Conservation (phyloP, 768 basidiomycete species). For the Boletus fagicola region DNA sequence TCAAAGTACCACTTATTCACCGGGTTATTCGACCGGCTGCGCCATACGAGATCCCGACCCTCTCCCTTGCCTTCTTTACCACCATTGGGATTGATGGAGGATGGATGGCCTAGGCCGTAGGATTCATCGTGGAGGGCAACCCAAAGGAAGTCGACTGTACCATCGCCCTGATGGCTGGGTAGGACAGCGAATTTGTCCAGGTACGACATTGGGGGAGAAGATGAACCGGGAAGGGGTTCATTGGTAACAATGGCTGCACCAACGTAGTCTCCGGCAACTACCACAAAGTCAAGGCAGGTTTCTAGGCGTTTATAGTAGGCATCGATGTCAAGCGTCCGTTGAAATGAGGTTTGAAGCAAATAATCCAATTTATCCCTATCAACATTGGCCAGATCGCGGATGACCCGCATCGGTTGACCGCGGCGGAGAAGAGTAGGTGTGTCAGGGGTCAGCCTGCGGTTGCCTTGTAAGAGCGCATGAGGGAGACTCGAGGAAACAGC, state of each 20-base stretch:
- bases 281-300: constrained; percentile 79
- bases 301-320: constrained; percentile 81
- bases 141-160: constrained; percentile 99
- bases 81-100: constrained; percentile 93
- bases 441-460: constrained; percentile 79
- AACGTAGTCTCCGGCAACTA: constrained; percentile 92
- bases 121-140: constrained; percentile 98
- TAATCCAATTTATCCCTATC: constrained; percentile 71
- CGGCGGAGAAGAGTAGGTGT: constrained; percentile 92
- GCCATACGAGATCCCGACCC: constrained; percentile 96
- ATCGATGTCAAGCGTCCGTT: constrained; percentile 62
- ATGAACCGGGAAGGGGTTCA: constrained; percentile 39
- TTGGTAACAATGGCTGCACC: constrained; percentile 93
- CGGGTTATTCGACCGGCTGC: constrained; percentile 88
- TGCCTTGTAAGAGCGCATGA: constrained; percentile 86
- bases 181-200: constrained; percentile 98
- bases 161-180: constrained; percentile 94
- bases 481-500: constrained; percentile 94
- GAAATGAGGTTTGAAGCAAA: constrained; percentile 89
- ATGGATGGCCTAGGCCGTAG: constrained; percentile 91
- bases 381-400: constrained; percentile 66
- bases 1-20: constrained; percentile 99
- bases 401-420: constrained; percentile 82
- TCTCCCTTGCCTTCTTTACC: constrained; percentile 87
- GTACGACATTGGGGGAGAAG: constrained; percentile 66